phyloP scores from a whole-genome alignment of 2,329 filamentous ascomycete species.

The Leptographium radiaticola region DNA sequence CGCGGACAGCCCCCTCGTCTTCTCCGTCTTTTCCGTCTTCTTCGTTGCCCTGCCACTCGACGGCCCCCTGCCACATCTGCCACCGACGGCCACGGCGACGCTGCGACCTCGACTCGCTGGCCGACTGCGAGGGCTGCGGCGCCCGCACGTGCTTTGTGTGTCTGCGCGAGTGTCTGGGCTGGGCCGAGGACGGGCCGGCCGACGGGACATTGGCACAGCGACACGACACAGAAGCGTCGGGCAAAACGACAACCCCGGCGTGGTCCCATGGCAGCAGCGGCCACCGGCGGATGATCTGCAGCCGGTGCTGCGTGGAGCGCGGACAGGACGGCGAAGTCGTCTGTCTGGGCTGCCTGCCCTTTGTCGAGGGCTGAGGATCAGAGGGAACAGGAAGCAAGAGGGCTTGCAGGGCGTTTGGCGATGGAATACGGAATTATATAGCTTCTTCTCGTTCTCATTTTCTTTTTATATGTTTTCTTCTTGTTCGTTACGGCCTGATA shows the following conservation, averaged over 20 bases:
- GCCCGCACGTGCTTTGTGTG: conserved; percentile 57
- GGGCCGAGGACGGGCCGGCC: conserved; percentile 15
- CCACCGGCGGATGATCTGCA: conserved; percentile 46
- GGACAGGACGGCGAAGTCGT: conserved; percentile 52
- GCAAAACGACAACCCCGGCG: background rate
- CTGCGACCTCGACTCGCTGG: conserved; percentile 52
- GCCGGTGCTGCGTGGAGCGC: conserved; percentile 54
- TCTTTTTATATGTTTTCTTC: background rate
- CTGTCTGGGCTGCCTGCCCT: conserved; percentile 47
- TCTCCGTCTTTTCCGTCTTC: background rate
- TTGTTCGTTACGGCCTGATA: background rate
- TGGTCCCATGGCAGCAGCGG: conserved; percentile 25
- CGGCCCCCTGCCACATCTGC: conserved; percentile 51
- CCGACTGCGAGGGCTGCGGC: conserved; percentile 49
- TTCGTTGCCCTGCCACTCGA: background rate
- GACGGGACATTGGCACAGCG: conserved; percentile 6
- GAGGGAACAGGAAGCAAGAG: background rate
- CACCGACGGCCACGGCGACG: conserved; percentile 51
- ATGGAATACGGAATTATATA: background rate
- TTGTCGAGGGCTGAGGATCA: conserved; percentile 14
- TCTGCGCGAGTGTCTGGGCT: conserved; percentile 47
- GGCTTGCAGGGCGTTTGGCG: background rate
- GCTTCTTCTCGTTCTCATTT: background rate
- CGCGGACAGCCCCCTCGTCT: background rate
- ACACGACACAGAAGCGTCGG: background rate